A percentile compares a stretch with the other conserved stretches of the same genome.
Conservation (phyloP, 2,329 filamentous ascomycete species). For the Fonsecaea nubica region DNA sequence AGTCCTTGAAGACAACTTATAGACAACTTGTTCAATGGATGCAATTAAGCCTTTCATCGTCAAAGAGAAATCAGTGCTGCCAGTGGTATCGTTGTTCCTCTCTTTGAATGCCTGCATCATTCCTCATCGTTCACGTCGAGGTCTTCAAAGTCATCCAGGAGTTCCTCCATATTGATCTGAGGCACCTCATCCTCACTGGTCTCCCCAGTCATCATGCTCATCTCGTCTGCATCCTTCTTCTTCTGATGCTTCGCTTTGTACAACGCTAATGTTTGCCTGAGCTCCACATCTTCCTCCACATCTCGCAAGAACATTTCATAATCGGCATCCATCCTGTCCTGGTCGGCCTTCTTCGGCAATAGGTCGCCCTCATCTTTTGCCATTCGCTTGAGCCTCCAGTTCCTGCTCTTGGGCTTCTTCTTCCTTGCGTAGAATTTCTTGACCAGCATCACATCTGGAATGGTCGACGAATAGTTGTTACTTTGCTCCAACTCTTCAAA, state of each 20-base stretch:
- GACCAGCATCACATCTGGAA: conserved; percentile 92
- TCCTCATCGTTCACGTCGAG: conserved; percentile 71
- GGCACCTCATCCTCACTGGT: conserved; percentile 71
- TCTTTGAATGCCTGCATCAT: conserved; percentile 19
- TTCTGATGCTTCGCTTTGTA: conserved; percentile 72
- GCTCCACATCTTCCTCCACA: conserved; percentile 92
- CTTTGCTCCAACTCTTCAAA: conserved; percentile 83
- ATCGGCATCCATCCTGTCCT: conserved; percentile 86
- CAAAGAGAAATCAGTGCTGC: not conserved
- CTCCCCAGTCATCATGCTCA: conserved; percentile 59
- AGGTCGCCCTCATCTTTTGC: conserved; percentile 85
- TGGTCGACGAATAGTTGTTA: conserved; percentile 74
- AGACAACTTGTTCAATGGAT: not conserved
- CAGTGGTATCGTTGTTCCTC: conserved; percentile 2
- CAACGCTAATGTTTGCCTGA: conserved; percentile 80
- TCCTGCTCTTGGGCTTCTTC: conserved; percentile 80
- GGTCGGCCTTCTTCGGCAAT: conserved; percentile 83
- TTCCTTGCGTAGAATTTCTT: conserved; percentile 95
- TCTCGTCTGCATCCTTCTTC: conserved; percentile 59
- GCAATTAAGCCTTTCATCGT: not conserved
- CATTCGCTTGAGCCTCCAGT: conserved; percentile 97
- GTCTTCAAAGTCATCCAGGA: conserved; percentile 93
- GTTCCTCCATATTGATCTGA: conserved; percentile 76
- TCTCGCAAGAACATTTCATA: conserved; percentile 98
- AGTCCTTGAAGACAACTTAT: not conserved